Evolutionary conservation across 2,329 filamentous ascomycete genomes (phyloP).

Genomic region (Penicillium nordicum): DNA sequence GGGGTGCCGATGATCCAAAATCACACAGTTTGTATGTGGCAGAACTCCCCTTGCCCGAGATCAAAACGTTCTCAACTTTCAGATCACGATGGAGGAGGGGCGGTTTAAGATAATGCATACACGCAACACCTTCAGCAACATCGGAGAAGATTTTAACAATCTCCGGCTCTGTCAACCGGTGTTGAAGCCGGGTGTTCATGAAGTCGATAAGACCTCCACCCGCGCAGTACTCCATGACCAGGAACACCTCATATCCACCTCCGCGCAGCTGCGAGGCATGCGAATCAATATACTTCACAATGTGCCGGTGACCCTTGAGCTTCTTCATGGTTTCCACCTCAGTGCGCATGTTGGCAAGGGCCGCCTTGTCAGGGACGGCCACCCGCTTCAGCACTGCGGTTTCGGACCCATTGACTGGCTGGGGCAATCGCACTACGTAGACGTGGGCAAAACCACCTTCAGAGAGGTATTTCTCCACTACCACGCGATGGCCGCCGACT

Average conservation of each 20-base stretch:
- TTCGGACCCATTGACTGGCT: conserved; percentile 72
- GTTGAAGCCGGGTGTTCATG: conserved; percentile 97
- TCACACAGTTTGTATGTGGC: conserved; percentile 94
- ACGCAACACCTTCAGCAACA: conserved; percentile 91
- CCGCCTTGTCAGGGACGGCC: conserved; percentile 92
- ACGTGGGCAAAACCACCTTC: conserved; percentile 98
- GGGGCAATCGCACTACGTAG: conserved; percentile 85
- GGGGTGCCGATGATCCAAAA: conserved; percentile 87
- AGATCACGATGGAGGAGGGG: conserved; percentile 88
- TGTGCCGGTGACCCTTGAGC: conserved; percentile 90
- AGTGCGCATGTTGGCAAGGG: conserved; percentile 91
- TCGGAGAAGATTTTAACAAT: conserved; percentile 96
- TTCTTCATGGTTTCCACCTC: conserved; percentile 99
- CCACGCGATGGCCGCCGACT: conserved; percentile 84
- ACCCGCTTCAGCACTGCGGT: conserved; percentile 88
- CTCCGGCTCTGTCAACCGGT: conserved; percentile 94
- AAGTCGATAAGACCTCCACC: conserved; percentile 97
- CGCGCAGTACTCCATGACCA: conserved; percentile 96
- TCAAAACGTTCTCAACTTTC: conserved; percentile 97
- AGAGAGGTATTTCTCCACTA: conserved; percentile 95
- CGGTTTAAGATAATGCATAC: conserved; percentile 98
- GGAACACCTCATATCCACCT: conserved; percentile 94
- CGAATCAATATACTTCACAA: conserved; percentile 97
- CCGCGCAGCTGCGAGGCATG: conserved; percentile 91
- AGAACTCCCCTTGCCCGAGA: conserved; percentile 64